phyloP scores from a whole-genome alignment of 768 basidiomycete species.

The Auriscalpium orientale region DNA sequence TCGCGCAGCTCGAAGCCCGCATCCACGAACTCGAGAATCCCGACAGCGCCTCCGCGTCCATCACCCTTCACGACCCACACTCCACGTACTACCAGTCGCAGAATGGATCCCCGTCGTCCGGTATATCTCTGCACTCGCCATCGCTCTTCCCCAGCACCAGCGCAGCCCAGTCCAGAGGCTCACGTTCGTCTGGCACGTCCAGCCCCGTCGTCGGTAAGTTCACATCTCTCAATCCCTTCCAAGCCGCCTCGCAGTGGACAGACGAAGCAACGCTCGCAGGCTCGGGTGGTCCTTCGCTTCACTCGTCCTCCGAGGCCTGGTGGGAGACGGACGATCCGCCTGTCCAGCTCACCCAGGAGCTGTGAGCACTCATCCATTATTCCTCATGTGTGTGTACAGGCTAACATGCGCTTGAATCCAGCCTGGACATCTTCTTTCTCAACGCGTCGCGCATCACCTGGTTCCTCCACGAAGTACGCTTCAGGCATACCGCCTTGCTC shows the following conservation, averaged over 20 bases:
- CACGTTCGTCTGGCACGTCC: slow-evolving; percentile 5
- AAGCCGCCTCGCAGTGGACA: not conserved
- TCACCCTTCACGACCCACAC: slow-evolving; percentile 16
- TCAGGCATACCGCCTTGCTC: slow-evolving; percentile 28
- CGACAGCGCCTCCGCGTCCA: not conserved
- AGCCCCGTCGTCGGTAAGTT: slow-evolving; percentile 6
- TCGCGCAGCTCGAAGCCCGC: slow-evolving; percentile 46
- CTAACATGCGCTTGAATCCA: slow-evolving; percentile 17
- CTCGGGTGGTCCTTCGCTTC: not conserved
- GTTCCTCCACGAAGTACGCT: slow-evolving; percentile 49
- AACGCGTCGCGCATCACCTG: slow-evolving; percentile 56
- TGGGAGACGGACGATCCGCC: slow-evolving; percentile 6
- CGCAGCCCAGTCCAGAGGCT: slow-evolving; percentile 1
- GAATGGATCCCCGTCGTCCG: slow-evolving; percentile 1
- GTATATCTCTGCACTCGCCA: not conserved
- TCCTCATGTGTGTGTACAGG: too few species aligned
- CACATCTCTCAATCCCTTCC: not conserved
- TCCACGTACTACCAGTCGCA: slow-evolving; percentile 1
- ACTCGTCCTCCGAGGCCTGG: slow-evolving; percentile 2
- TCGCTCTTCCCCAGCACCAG: not conserved
- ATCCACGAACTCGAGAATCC: slow-evolving; percentile 24
- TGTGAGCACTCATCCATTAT: slow-evolving; percentile 2
- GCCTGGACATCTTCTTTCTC: slow-evolving; percentile 51
- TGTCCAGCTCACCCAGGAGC: slow-evolving; percentile 4
- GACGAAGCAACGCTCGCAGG: not conserved